Evolutionary conservation across 768 basidiomycete species (phyloP), one percentile per base, ranked within the genome.

Genomic region (Mycena chlorophos): DNA sequence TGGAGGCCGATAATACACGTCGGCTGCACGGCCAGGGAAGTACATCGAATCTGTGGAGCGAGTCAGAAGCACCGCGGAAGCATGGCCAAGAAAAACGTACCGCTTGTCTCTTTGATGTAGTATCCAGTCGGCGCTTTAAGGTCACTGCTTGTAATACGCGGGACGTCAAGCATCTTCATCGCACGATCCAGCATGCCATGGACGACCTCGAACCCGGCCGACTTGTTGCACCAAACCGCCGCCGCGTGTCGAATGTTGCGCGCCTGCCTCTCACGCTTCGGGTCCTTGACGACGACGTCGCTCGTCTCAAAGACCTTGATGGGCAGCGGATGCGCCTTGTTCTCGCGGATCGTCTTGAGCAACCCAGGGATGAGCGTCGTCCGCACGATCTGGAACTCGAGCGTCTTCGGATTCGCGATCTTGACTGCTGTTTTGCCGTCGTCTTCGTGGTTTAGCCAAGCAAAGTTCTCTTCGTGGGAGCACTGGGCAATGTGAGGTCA

Each of bases 381-480:
- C 59, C 97, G 90, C 40, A 98, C 94, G 55, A 98, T 89, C 74
- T 99, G 97, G 75, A 97, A 98, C 71, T 98, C 97, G 61, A 93
- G 82, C 22, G 97, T 93, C 75, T 97, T 98, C 0, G 97, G 97
- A 73, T 99, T 99, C 55, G 90, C 94, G 57, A 98, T 92, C 64
- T 89, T 89, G 58, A 98, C 86, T 1, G 89, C 96, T 20, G 83
- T 81, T 30, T 82, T 82, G 37, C 86, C 86, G 61, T 91, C 88
- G 71, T 98, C 96, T 27, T 75, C 66, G 56, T 87, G 88, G 75
- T 97, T 97, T 59, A 99, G 79, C 78, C 86, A 94, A 48, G 85
- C 88, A 67, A 98, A 99, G 75, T 98, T 98, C 75, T 99, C 97
- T 71, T 98, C 96, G 66, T 94, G 94, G 12, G 96, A 98, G 74